Conservation (phyloP, 345 rosid genomes). For the Theobroma cacao region DNA sequence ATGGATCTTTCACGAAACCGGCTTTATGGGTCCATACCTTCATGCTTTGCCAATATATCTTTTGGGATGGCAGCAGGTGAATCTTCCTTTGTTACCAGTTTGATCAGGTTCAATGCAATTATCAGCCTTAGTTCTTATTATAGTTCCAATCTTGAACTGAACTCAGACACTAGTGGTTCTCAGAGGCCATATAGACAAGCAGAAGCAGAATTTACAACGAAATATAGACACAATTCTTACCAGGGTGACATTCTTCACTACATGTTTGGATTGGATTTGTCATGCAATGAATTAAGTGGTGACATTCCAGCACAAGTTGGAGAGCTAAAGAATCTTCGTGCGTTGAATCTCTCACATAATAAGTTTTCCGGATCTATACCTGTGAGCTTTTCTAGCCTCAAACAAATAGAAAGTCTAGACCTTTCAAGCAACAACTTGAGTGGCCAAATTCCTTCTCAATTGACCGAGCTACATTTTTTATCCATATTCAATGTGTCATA, state of each 20-base stretch:
- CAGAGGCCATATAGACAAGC: background rate
- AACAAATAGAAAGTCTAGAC: background rate
- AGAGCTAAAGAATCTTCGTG: constrained; percentile 12
- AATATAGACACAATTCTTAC: constrained; percentile 26
- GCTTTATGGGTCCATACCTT: constrained; percentile 5
- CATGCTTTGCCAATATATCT: background rate
- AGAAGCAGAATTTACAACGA: constrained; percentile 17
- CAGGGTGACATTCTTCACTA: constrained; percentile 14
- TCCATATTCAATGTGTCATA: constrained; percentile 16
- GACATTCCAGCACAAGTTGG: constrained; percentile 20
- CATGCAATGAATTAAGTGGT: constrained; percentile 24
- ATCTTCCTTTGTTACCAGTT: background rate
- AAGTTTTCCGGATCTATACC: constrained; percentile 10
- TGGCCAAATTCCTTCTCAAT: constrained; percentile 17
- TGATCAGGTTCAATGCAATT: background rate
- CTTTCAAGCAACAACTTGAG: constrained; percentile 11
- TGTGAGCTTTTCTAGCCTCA: constrained; percentile 14
- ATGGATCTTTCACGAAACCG: constrained; percentile 4
- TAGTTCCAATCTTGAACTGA: background rate
- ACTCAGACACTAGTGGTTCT: no score
- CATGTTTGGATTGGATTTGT: constrained; percentile 27
- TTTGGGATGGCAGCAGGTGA: background rate
- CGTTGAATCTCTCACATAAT: constrained; percentile 24
- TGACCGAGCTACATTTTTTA: constrained; percentile 15
- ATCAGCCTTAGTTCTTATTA: background rate